Base-by-base conservation (phyloP, 2,329 filamentous ascomycete genomes). In the Elsinoe fawcettii region DNA sequence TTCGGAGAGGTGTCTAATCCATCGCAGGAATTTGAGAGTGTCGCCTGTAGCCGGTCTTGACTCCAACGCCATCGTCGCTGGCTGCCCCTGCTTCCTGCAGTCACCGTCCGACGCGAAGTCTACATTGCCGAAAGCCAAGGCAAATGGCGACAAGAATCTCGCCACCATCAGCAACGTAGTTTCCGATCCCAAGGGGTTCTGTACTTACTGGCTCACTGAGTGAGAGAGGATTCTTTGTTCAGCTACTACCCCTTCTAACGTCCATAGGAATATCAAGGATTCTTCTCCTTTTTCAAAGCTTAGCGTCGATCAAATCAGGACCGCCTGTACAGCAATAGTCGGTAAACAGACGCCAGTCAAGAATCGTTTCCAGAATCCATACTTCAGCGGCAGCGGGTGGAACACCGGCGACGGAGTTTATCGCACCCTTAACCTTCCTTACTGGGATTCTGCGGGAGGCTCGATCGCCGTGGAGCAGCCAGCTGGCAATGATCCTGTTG, bases 211-310 rank as follows among this genome's bases (percentile, higher is more conserved):
- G 5, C 14, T 49, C 44, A 12, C 44, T 25, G 18, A 49, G 44
- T 27, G 5, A 49, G 12, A n/a, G n/a, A n/a, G n/a, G n/a, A n/a
- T n/a, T n/a, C n/a, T n/a, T n/a, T n/a, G n/a, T n/a, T n/a, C n/a
- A n/a, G n/a, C n/a, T n/a, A n/a, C n/a, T n/a, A n/a, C n/a, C n/a
- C 14, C 3, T 64, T 59, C 43, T 23, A 5, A 5, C 11, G 43
- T 5, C 20, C 14, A 7, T 47, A 43, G 37, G 14, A 43, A 43
- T 2, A 20, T 18, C 37, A n/a, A 43, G 3, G 20, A 43, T 43
- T 12, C 37, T 2, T 16, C 14, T 8, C 44, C 44, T 3, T 49
- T 49, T 22, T 27, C 22, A 8, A 14, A 6, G 8, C 16, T 49
- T 5, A n/a, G 12, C 11, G 44, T 49, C 44, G 12, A 4, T 8